Evolutionary conservation across 2,329 filamentous ascomycete species (phyloP), one percentile per base, ranked within the genome.

Genomic region (Rutstroemia sydowiana): DNA sequence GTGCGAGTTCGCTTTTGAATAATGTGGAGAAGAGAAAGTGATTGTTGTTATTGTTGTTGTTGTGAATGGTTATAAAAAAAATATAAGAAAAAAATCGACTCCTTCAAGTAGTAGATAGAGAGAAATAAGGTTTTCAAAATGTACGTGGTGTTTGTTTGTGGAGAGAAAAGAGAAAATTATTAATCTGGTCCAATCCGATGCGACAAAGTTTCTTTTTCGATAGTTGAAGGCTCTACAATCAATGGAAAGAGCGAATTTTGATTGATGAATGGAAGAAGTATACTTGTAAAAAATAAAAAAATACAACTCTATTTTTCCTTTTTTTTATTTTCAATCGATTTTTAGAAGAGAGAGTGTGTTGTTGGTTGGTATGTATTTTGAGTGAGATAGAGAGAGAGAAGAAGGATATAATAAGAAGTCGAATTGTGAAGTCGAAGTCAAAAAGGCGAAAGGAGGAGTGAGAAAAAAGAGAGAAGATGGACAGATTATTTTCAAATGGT

Each of bases 121-220:
- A 23, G 18, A 20, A 18, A 49, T 43, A 39, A n/a, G 47, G 20
- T 45, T 44, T 28, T 26, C n/a, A n/a, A 5, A 6, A 9, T 28
- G 16, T 23, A n/a, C 16, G 18, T 28, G 28, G 13, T 26, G 45
- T 11, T 16, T 20, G 37, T 14, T 8, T 16, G 39, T 41, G 39
- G 39, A 39, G 41, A 41, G 39, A 43, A 39, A 43, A 36, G 16
- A 48, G 44, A 46, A 21, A 46, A 46, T 30, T 36, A 26, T 31
- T 45, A 45, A 31, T 45, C 42, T 26, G 10, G 32, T 45, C 42
- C 42, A 45, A 45, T 32, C 26, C 42, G 32, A 45, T 45, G 26
- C 42, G 28, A 45, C 32, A 10, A 31, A 21, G 20, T 18, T 39
- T 9, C n/a, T n/a, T 18, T 39, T 9, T 11, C 5, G 36, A 18